Percentiles rank a stretch among this genome's conserved stretches.
Conservation (phyloP, 345 rosid genomes). For the Durio zibethinus region DNA sequence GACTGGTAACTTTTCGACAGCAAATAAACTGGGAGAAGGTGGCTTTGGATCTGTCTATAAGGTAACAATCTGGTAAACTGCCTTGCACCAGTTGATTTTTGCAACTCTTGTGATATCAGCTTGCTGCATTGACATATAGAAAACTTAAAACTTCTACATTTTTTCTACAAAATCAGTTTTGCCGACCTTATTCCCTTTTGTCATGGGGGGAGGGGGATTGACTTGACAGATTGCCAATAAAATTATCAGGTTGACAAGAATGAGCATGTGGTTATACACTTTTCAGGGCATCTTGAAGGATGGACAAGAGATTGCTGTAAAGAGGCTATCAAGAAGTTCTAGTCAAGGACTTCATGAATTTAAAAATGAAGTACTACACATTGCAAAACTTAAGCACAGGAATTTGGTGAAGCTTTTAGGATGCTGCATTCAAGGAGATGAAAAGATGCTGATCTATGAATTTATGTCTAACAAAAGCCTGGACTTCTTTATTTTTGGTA, state of each 20-base stretch:
- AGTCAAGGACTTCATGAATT: neutral
- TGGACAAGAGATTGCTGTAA: conserved; percentile 5
- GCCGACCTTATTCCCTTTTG: no score
- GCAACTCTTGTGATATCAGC: neutral
- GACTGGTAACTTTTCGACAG: conserved; percentile 22
- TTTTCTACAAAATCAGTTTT: no score
- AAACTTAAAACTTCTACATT: neutral
- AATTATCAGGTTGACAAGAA: neutral
- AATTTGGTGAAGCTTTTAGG: conserved; percentile 6
- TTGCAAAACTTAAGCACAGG: neutral
- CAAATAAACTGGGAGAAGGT: conserved; percentile 35
- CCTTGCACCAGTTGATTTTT: neutral
- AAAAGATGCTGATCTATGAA: neutral
- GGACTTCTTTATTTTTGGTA: neutral
- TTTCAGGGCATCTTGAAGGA: neutral
- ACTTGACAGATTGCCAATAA: neutral
- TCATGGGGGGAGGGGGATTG: neutral
- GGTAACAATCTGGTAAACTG: conserved; percentile 20
- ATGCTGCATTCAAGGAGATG: conserved; percentile 1
- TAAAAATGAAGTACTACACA: neutral
- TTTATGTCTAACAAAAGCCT: neutral
- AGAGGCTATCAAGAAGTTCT: neutral
- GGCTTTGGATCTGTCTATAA: conserved; percentile 42
- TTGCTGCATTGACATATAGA: neutral
- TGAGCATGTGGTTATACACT: neutral